These are phyloP conservation scores for Psilocybe sp. DNA, from an alignment of 768 basidiomycete genomes.

Conservation along the genomic window DNA sequence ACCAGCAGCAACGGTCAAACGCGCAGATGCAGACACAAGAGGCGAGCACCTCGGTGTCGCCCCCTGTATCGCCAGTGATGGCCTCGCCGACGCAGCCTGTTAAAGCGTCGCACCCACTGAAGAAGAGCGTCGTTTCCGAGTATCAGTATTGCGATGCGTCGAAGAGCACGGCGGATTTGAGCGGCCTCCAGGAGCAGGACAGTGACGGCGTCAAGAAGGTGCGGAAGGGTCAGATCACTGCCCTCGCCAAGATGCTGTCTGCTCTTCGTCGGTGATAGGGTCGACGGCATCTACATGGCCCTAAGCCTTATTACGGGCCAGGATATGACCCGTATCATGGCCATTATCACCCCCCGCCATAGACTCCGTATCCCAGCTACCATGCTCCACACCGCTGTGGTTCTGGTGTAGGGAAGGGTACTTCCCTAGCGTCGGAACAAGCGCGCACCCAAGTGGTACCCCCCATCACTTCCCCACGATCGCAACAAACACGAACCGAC, in stretches of 20 bases:
- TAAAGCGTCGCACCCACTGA: background rate
- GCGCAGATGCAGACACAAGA: background rate
- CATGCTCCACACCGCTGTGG: no score
- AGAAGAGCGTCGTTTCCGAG: slow-evolving; percentile 19
- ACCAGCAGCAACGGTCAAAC: background rate
- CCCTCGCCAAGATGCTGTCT: slow-evolving; percentile 89
- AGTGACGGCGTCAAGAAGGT: slow-evolving; percentile 62
- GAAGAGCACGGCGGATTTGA: slow-evolving; percentile 74
- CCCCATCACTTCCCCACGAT: no score
- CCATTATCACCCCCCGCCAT: no score
- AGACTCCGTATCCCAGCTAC: no score
- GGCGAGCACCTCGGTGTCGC: background rate
- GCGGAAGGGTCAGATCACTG: slow-evolving; percentile 86
- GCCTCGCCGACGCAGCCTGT: background rate
- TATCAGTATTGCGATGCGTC: slow-evolving; percentile 59
- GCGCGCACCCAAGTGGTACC: no score
- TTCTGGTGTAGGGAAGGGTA: no score
- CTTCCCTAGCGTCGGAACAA: no score
- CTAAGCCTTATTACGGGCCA: no score
- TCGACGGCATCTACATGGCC: no score
- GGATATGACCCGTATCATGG: no score
- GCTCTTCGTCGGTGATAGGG: slow-evolving; percentile 59
- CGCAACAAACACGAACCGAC: no score
- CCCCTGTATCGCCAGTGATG: background rate
- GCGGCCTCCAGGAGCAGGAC: slow-evolving; percentile 39